These are phyloP conservation scores for Nakazawaea molendinolei DNA, from an alignment of 805 yeast species.

Conservation along the genomic window DNA sequence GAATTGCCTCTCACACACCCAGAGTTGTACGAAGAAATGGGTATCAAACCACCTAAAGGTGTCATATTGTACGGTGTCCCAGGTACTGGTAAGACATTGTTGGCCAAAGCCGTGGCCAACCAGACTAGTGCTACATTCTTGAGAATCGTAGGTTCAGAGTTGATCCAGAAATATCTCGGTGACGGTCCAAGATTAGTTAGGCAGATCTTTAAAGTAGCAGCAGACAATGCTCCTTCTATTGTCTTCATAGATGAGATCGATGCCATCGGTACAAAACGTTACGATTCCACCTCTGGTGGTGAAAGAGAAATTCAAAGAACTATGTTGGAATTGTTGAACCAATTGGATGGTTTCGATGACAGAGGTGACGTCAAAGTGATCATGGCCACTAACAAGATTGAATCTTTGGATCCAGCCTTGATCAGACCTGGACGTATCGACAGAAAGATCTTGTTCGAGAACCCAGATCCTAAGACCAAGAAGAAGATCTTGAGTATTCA, in stretches of 20 bases:
- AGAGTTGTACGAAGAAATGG: constrained; percentile 96
- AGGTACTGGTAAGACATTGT: constrained; percentile 92
- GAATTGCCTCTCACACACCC: constrained; percentile 96
- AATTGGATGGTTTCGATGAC: constrained; percentile 95
- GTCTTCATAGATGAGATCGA: constrained; percentile 98
- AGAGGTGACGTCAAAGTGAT: constrained; percentile 96
- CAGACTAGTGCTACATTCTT: constrained; percentile 95
- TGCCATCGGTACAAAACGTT: constrained; percentile 98
- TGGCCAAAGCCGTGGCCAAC: constrained; percentile 97
- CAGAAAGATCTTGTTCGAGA: constrained; percentile 91
- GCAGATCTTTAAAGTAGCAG: constrained; percentile 93
- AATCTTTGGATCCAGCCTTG: constrained; percentile 90
- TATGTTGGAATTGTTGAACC: constrained; percentile 92
- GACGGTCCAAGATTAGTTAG: constrained; percentile 95
- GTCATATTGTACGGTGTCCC: constrained; percentile 96
- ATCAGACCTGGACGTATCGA: constrained; percentile 97
- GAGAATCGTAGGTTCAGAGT: constrained; percentile 94
- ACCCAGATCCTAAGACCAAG: constrained; percentile 89
- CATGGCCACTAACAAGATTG: constrained; percentile 96
- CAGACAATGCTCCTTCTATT: constrained; percentile 96
- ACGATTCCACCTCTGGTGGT: constrained; percentile 88
- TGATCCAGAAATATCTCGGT: constrained; percentile 94
- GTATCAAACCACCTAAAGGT: constrained; percentile 97
- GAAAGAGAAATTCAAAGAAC: constrained; percentile 97
- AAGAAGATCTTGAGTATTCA: constrained; percentile 89